phyloP scores from a whole-genome alignment of 1,284 basidiomycete species.

The Tilletia indica region DNA sequence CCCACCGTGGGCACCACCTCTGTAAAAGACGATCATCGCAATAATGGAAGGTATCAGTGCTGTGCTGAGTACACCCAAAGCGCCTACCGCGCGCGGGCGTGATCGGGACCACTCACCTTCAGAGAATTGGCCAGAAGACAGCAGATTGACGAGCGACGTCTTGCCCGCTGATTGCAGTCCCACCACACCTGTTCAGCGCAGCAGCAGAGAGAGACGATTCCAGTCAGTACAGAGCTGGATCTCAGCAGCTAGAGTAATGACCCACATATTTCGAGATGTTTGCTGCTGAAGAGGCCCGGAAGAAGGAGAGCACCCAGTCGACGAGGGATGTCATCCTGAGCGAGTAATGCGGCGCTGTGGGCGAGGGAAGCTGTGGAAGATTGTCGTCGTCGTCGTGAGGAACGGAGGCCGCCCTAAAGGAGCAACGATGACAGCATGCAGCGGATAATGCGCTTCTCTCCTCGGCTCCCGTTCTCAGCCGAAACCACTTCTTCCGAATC shows the following conservation, averaged over 20 bases:
- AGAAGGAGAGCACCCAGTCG: constrained; percentile 40
- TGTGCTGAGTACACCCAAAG: not conserved
- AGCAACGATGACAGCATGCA: too few species aligned
- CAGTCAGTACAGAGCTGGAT: too few species aligned
- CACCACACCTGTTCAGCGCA: constrained; percentile 69
- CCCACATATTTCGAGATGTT: constrained; percentile 78
- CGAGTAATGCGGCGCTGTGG: too few species aligned
- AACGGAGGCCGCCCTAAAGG: too few species aligned
- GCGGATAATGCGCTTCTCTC: too few species aligned
- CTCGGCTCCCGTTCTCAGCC: too few species aligned
- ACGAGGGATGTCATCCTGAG: constrained; percentile 27
- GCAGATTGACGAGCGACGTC: constrained; percentile 84
- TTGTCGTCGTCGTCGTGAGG: too few species aligned
- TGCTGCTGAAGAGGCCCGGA: constrained; percentile 74
- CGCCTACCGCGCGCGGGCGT: not conserved
- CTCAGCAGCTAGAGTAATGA: not conserved
- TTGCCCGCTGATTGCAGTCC: constrained; percentile 93
- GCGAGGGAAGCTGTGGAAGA: too few species aligned
- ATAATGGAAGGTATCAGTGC: too few species aligned
- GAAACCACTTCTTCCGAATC: too few species aligned
- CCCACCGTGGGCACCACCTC: constrained; percentile 91
- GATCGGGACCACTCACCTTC: constrained; percentile 60
- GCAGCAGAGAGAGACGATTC: too few species aligned
- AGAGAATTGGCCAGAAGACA: constrained; percentile 75
- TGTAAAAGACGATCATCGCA: constrained; percentile 58